Evolutionary conservation across 2,329 filamentous ascomycete species (phyloP).

Genomic region (Ophiostoma sp.): DNA sequence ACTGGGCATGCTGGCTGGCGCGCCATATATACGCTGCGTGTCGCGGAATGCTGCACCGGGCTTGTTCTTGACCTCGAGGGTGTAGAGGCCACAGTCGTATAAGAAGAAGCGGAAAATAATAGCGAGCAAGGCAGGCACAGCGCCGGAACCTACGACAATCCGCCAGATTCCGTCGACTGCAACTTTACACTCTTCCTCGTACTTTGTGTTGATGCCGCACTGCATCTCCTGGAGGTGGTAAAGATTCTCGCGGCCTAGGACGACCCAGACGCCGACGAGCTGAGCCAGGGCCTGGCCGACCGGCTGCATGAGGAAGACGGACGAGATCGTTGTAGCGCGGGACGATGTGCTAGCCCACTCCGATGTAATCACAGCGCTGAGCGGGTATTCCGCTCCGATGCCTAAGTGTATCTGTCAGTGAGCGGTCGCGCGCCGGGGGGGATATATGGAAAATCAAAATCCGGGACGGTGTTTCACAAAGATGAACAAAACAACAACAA

Average conservation of each 20-base stretch:
- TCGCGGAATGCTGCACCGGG: conserved; percentile 54
- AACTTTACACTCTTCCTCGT: conserved; percentile 43
- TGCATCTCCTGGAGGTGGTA: conserved; percentile 41
- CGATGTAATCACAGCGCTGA: conserved; percentile 61
- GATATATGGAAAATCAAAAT: neutral
- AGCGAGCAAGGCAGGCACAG: conserved; percentile 57
- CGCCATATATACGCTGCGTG: conserved; percentile 54
- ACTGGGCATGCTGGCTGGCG: conserved; percentile 31
- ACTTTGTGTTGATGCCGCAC: conserved; percentile 43
- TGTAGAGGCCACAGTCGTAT: conserved; percentile 60
- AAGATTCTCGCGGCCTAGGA: conserved; percentile 42
- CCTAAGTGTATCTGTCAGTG: conserved; percentile 34
- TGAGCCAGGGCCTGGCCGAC: conserved; percentile 61
- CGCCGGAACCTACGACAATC: conserved; percentile 60
- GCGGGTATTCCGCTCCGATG: conserved; percentile 63
- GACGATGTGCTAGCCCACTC: conserved; percentile 60
- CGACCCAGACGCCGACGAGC: conserved; percentile 51
- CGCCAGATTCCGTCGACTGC: conserved; percentile 59
- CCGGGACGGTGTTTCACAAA: neutral
- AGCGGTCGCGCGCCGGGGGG: conserved; percentile 4
- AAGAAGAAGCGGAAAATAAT: conserved; percentile 62
- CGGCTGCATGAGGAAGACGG: conserved; percentile 65
- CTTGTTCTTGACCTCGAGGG: conserved; percentile 59
- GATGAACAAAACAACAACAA: neutral
- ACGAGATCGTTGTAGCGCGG: conserved; percentile 62